phyloP scores from a whole-genome alignment of 176 grass and related monocot species.

The sorghum (Sorghum bicolor) region Sorghum_bicolor_NCBIv3 NC_012873.2:63708001-63708500 shows the following conservation, averaged over 20 bases:
- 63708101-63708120: conserved; percentile 73
- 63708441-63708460: not conserved
- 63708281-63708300: no score
- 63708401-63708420: conserved; percentile 88
- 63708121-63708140: conserved; percentile 69
- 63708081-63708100: conserved; percentile 48
- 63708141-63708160: conserved; percentile 90
- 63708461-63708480: not conserved
- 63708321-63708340: conserved; percentile 5
- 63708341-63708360: conserved; percentile 91
- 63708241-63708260: conserved; percentile 58
- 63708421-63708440: conserved; percentile 1
- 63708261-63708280: not conserved
- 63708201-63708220: conserved; percentile 89
- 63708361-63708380: conserved; percentile 91
- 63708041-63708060: not conserved
- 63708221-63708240: conserved; percentile 83
- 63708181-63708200: conserved; percentile 83
- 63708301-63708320: not conserved
- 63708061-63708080: not conserved
- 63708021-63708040: not conserved
- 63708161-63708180: conserved; percentile 83
- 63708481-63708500: not conserved
- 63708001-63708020: not conserved
- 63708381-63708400: conserved; percentile 95